Evolutionary conservation across 2,329 filamentous ascomycete genomes (phyloP), one percentile per base, ranked within the genome.

Genomic region (Zymoseptoria tritici): DNA sequence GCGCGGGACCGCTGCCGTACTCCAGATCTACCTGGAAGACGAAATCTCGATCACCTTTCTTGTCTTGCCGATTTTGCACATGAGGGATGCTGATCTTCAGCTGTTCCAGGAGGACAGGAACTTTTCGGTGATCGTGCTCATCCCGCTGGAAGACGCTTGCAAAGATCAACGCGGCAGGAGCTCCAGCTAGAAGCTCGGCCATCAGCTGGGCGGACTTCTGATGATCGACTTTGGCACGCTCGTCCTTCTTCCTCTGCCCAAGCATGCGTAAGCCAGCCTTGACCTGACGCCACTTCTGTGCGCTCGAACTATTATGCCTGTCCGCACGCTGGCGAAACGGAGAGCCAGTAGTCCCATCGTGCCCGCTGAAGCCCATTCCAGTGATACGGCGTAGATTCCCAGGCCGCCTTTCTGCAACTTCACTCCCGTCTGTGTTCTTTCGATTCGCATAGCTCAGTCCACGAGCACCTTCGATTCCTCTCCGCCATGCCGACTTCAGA

Each of bases 131-230:
- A 54, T 93, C 91, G 68, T 97, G 90, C 75, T 99, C 94, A 68
- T 99, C 94, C 59, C 94, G 84, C 76, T 97, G 94, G 68, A 97
- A 94, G 90, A 97, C 97, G 71, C 92, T 97, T 7, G 94, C 94
- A 56, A 99, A 79, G 75, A 99, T 96, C 60, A 99, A 79, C 20
- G 93, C 94, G 22, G 94, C 94, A 3, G 94, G 94, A 1, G 92
- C 91, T 57, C 91, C 94, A 51, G 94, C 95, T 54, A 94, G 84
- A 46, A 99, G 79, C 75, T 99, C 94, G 1, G 94, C 94, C 84
- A 99, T 93, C 53, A 99, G 80, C 74, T 99, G 94, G 2, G 94
- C 91, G 9, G 93, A 97, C 74, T 97, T 99, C 70, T 89, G 87
- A 71, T 94, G 91, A 73, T 99, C 94, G 62, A 97, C 88, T 52